A percentile compares a stretch with the other conserved stretches of the same genome.
These are phyloP conservation scores for Arthromyces matolae DNA, from an alignment of 768 basidiomycete genomes.

Conservation along the genomic window DNA sequence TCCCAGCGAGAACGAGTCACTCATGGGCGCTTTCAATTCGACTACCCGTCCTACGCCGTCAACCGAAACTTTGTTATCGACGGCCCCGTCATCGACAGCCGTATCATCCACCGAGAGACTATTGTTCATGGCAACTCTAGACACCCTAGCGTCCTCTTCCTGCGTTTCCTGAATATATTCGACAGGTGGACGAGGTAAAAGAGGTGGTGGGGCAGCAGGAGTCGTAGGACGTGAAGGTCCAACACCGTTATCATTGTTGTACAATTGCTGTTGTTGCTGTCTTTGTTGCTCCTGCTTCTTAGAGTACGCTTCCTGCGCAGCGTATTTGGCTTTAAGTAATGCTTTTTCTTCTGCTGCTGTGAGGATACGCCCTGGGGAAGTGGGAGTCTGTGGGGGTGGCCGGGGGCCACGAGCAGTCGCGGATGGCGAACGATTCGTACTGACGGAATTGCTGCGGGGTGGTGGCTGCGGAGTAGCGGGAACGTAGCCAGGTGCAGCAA, in stretches of 20 bases:
- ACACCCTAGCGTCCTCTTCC: constrained; percentile 64
- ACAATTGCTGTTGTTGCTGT: constrained; percentile 13
- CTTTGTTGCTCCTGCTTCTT: constrained; percentile 19
- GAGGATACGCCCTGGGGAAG: constrained; percentile 31
- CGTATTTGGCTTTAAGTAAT: constrained; percentile 58
- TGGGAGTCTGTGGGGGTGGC: constrained; percentile 35
- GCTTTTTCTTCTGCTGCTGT: constrained; percentile 83
- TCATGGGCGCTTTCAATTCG: constrained; percentile 2
- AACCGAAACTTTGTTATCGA: no score
- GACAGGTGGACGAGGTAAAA: constrained; percentile 71
- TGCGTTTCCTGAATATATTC: constrained; percentile 83
- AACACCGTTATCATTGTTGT: constrained; percentile 28
- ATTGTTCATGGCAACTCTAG: constrained; percentile 34
- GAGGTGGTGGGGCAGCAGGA: constrained; percentile 56
- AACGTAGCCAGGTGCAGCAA: constrained; percentile 14
- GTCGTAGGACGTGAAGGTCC: constrained; percentile 17
- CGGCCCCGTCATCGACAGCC: no score
- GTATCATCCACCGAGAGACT: constrained; percentile 21
- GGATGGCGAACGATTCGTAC: constrained; percentile 17
- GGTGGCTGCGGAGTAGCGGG: constrained; percentile 21
- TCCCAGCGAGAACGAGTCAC: constrained; percentile 17
- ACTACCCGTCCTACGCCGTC: no score
- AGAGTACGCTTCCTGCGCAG: constrained; percentile 42
- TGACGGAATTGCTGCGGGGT: constrained; percentile 22
- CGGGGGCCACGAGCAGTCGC: constrained; percentile 19